Conservation (phyloP, 1,284 basidiomycete genomes). For the Gymnopus androsaceus region DNA sequence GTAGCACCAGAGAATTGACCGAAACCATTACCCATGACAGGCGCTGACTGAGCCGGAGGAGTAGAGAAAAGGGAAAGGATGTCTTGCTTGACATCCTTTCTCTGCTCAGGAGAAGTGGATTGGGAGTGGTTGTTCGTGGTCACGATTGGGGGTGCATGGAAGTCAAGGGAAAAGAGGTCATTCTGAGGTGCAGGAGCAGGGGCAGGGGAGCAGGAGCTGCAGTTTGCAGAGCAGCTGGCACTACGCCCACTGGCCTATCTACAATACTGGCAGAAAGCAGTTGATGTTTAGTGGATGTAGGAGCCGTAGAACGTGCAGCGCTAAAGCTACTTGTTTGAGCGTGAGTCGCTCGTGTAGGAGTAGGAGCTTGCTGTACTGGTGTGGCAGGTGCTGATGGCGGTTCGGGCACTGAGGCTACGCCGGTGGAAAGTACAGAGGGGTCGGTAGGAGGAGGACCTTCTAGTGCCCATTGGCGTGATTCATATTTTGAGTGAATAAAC, state of each 20-base stretch:
- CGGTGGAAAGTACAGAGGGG: conserved; percentile 76
- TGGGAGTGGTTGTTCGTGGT: conserved; percentile 21
- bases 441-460: conserved; percentile 84
- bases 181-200: conserved; percentile 39
- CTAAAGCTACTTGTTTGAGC: conserved; percentile 34
- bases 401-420: conserved; percentile 25
- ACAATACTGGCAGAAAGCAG: conserved; percentile 45
- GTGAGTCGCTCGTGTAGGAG: conserved; percentile 31
- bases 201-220: conserved; percentile 22
- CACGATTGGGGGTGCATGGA: conserved; percentile 57
- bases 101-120: conserved; percentile 41
- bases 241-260: conserved; percentile 11
- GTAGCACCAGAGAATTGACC: conserved; percentile 28
- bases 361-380: conserved; percentile 29
- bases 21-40: conserved; percentile 24
- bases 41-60: conserved; percentile 33
- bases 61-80: conserved; percentile 85
- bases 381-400: conserved; percentile 31
- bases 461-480: conserved; percentile 89
- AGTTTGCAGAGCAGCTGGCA: conserved; percentile 25
- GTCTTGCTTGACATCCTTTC: conserved; percentile 81
- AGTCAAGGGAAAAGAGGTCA: conserved; percentile 86
- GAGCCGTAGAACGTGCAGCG: conserved; percentile 25
- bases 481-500: conserved; percentile 97
- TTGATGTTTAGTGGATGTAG: conserved; percentile 54